phyloP scores from a whole-genome alignment of 257 asterid genomes.

The Euphrasia confusa region DNA sequence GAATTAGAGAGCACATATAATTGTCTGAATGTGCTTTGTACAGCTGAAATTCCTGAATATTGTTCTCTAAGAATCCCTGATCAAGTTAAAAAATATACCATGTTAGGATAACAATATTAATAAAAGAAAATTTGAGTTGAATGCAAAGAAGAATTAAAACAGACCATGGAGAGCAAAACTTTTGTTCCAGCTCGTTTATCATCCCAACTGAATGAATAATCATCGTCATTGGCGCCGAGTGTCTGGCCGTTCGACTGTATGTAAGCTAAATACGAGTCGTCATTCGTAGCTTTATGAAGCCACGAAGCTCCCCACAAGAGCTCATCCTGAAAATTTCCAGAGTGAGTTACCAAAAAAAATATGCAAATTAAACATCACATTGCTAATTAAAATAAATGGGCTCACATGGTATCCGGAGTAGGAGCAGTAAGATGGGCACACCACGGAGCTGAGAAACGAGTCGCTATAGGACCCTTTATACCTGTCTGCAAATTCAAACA shows the following conservation, averaged over 20 bases:
- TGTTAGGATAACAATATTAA: not conserved
- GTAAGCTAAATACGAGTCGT: slow-evolving; percentile 48
- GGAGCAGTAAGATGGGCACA: slow-evolving; percentile 80
- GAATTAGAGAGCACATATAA: slow-evolving; percentile 73
- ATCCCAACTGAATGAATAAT: slow-evolving; percentile 82
- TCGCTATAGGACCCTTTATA: slow-evolving; percentile 82
- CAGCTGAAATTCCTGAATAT: slow-evolving; percentile 46
- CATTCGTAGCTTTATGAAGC: slow-evolving; percentile 66
- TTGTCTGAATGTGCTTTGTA: slow-evolving; percentile 85
- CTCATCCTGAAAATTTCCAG: slow-evolving; percentile 52
- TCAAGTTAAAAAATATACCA: not conserved
- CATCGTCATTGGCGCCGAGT: slow-evolving; percentile 70
- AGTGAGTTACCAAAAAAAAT: not conserved
- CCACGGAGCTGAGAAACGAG: slow-evolving; percentile 47
- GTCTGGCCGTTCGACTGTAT: slow-evolving; percentile 69
- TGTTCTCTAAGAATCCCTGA: slow-evolving; percentile 58
- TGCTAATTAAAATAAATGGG: not conserved
- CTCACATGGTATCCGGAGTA: slow-evolving; percentile 77
- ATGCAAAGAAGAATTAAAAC: not conserved
- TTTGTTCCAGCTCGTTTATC: slow-evolving; percentile 84
- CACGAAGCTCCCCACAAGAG: slow-evolving; percentile 93
- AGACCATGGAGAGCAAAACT: slow-evolving; percentile 67
- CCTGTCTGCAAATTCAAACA: slow-evolving; percentile 67
- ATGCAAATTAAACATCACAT: not conserved
- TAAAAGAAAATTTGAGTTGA: not conserved